Conservation (phyloP, 768 basidiomycete species). For the Suillus paluster region DNA sequence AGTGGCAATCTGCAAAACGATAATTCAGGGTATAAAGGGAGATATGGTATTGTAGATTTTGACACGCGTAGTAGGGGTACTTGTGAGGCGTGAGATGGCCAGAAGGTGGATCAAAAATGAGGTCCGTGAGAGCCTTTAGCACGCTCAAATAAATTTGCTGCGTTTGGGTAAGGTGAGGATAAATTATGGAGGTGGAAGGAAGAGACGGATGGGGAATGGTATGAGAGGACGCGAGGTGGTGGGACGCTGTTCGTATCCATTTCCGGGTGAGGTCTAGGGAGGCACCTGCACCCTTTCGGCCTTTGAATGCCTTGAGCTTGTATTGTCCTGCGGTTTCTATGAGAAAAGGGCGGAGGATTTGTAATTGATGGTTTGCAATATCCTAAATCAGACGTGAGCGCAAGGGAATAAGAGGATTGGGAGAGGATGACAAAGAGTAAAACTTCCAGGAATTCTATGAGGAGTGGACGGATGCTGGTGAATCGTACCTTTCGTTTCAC, state of each 20-base stretch:
- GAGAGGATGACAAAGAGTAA: conserved; percentile 72
- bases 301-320: conserved; percentile 78
- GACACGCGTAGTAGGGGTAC: conserved; percentile 34
- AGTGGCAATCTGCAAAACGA: no score
- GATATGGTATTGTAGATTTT: conserved; percentile 31
- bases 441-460: conserved; percentile 80
- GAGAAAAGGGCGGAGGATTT: conserved; percentile 90
- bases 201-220: conserved; percentile 49
- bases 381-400: conserved; percentile 57
- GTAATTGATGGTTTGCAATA: conserved; percentile 95
- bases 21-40: conserved; percentile 70
- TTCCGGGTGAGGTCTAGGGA: conserved; percentile 60
- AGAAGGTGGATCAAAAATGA: conserved; percentile 59
- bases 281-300: conserved; percentile 48
- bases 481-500: no score
- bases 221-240: conserved; percentile 44
- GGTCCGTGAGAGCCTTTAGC: conserved; percentile 63
- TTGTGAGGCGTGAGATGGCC: neutral
- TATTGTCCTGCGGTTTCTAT: conserved; percentile 78
- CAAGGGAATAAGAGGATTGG: conserved; percentile 17
- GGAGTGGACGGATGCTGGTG: conserved; percentile 64
- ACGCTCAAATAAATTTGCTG: conserved; percentile 54
- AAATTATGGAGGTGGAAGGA: conserved; percentile 46
- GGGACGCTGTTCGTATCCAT: conserved; percentile 66
- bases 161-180: conserved; percentile 47